These are phyloP conservation scores for Penicillium egyptiacum DNA, from an alignment of 495 filamentous ascomycete species.

Conservation along the genomic window DNA sequence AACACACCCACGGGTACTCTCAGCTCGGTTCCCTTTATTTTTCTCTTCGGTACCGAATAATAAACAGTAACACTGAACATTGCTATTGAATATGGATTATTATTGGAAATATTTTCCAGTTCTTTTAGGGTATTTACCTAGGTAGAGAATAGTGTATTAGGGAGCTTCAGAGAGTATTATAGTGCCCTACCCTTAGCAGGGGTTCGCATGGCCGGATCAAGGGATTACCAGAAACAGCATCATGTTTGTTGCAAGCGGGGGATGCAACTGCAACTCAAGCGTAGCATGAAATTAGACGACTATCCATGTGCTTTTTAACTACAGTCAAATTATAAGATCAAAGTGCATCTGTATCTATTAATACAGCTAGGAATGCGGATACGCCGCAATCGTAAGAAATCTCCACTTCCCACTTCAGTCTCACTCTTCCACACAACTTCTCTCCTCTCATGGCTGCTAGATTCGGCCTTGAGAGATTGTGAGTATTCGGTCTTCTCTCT, in stretches of 20 bases:
- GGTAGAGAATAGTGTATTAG: background rate
- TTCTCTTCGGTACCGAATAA: background rate
- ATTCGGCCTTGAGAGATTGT: slow-evolving; percentile 20
- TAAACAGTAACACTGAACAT: background rate
- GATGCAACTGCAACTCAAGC: slow-evolving; percentile 7
- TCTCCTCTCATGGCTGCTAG: slow-evolving; percentile 63
- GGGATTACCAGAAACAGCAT: slow-evolving; percentile 11
- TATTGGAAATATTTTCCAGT: too few relatives aligned
- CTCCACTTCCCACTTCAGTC: slow-evolving; percentile 58
- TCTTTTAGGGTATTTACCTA: too few relatives aligned
- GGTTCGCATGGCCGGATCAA: background rate
- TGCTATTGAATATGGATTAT: too few relatives aligned
- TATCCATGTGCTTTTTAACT: background rate
- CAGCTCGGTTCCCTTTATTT: background rate
- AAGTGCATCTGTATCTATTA: slow-evolving; percentile 9
- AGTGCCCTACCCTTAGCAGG: background rate
- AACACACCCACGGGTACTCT: background rate
- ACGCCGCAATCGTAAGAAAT: slow-evolving; percentile 20
- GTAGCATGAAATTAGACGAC: background rate
- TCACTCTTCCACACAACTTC: slow-evolving; percentile 69
- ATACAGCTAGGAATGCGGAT: slow-evolving; percentile 26
- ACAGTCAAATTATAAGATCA: background rate
- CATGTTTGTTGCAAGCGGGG: slow-evolving; percentile 5
- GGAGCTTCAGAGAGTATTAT: background rate
- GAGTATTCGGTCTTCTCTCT: slow-evolving; percentile 54